Conservation (phyloP, 805 yeast genomes). For the Brettanomyces nanus region DNA sequence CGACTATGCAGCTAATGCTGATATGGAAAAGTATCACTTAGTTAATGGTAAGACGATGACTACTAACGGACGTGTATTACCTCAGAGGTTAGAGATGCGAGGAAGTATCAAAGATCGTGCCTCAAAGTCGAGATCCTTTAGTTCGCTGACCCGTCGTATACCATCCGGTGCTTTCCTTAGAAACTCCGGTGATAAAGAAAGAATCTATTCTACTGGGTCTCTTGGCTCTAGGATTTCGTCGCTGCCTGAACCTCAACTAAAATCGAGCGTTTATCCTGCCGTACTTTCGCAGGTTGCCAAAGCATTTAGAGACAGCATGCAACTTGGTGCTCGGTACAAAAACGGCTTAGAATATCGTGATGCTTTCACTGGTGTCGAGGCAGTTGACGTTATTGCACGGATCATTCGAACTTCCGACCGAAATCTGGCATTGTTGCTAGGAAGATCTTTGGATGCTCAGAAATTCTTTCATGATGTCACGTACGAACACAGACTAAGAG, state of each 20-base stretch:
- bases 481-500: conserved; percentile 87
- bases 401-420: conserved; percentile 87
- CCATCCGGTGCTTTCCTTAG: conserved; percentile 26
- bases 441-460: conserved; percentile 90
- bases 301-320: conserved; percentile 61
- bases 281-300: conserved; percentile 76
- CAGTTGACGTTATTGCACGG: conserved; percentile 82
- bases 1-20: conserved; percentile 8
- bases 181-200: conserved; percentile 24
- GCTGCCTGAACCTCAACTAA: conserved; percentile 37
- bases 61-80: conserved; percentile 35
- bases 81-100: conserved; percentile 36
- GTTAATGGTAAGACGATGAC: conserved; percentile 28
- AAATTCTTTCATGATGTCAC: conserved; percentile 92
- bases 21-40: conserved; percentile 29
- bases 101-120: conserved; percentile 22
- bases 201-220: conserved; percentile 19
- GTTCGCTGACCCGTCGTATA: conserved; percentile 34
- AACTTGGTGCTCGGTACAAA: conserved; percentile 71
- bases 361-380: conserved; percentile 89
- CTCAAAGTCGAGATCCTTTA: conserved; percentile 37
- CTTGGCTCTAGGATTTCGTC: conserved; percentile 38
- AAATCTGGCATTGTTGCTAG: conserved; percentile 78
- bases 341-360: conserved; percentile 89
- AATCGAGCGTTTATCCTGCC: conserved; percentile 85